These are phyloP conservation scores for Coniferiporia sulphurascens DNA, from an alignment of 1,284 basidiomycete genomes.

Conservation along the genomic window DNA sequence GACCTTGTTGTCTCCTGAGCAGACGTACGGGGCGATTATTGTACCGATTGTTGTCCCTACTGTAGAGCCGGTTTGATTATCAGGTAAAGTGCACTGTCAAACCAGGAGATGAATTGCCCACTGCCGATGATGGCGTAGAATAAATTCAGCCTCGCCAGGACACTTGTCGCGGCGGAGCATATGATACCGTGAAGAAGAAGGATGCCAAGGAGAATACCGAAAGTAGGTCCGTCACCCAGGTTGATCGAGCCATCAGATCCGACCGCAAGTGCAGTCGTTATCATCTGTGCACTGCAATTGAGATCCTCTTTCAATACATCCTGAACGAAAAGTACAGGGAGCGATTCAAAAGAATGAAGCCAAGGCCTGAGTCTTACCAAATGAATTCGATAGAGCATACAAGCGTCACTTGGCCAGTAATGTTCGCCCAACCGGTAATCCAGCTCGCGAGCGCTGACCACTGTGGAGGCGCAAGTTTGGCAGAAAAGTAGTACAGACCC, in stretches of 20 bases:
- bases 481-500: conserved; percentile 70
- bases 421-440: conserved; percentile 69
- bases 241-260: conserved; percentile 47
- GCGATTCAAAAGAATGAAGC: not conserved
- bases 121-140: conserved; percentile 63
- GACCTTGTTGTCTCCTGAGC: conserved; percentile 49
- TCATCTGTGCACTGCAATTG: conserved; percentile 58
- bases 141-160: conserved; percentile 63
- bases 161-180: conserved; percentile 64
- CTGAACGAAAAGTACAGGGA: not conserved
- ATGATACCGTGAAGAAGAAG: conserved; percentile 60
- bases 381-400: conserved; percentile 75
- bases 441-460: conserved; percentile 62
- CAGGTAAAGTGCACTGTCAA: conserved; percentile 7
- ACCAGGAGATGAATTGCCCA: conserved; percentile 25
- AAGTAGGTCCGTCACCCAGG: conserved; percentile 57
- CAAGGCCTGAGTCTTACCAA: conserved; percentile 32
- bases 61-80: conserved; percentile 21
- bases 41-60: conserved; percentile 58
- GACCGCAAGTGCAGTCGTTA: conserved; percentile 64
- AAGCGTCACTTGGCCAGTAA: conserved; percentile 53
- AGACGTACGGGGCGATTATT: conserved; percentile 53
- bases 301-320: not conserved
- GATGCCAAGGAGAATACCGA: conserved; percentile 60
- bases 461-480: conserved; percentile 59